These are phyloP conservation scores for Caloboletus inedulis DNA, from an alignment of 1,284 basidiomycete species.

Conservation along the genomic window DNA sequence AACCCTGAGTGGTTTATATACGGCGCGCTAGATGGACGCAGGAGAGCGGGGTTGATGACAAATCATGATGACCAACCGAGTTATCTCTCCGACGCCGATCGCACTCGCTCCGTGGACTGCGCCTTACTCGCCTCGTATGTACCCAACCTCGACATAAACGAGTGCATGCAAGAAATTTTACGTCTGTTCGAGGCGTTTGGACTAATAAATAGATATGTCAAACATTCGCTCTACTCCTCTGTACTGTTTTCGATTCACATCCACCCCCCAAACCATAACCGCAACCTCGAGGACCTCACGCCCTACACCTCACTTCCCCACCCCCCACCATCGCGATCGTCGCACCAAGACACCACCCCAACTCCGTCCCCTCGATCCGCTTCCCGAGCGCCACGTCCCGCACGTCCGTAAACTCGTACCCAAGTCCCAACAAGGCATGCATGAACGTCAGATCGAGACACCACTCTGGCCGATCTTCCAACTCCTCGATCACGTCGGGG, in stretches of 20 bases:
- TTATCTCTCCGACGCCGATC: background rate
- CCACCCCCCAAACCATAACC: no score
- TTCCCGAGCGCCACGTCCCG: constrained; percentile 80
- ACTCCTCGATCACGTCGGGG: constrained; percentile 63
- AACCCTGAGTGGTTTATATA: constrained; percentile 5
- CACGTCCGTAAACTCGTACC: constrained; percentile 76
- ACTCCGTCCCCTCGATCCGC: constrained; percentile 86
- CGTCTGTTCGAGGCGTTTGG: background rate
- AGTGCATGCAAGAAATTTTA: no score
- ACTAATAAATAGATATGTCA: background rate
- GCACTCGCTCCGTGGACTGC: no score
- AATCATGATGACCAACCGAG: constrained; percentile 4
- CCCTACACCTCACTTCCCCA: constrained; percentile 52
- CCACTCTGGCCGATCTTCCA: constrained; percentile 85
- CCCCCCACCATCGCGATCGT: constrained; percentile 73
- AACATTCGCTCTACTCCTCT: no score
- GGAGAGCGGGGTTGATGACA: background rate
- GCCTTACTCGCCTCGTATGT: no score
- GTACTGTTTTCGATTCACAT: background rate
- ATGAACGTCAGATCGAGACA: constrained; percentile 97
- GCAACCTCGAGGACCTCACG: constrained; percentile 18
- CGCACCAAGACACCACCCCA: constrained; percentile 93
- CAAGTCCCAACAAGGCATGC: constrained; percentile 80
- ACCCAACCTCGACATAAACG: background rate
- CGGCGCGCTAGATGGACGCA: no score